Percentiles rank a stretch among this genome's conserved stretches.
These are phyloP conservation scores for Arthrinium phaeospermum DNA, from an alignment of 2,329 filamentous ascomycete species.

Conservation along the genomic window DNA sequence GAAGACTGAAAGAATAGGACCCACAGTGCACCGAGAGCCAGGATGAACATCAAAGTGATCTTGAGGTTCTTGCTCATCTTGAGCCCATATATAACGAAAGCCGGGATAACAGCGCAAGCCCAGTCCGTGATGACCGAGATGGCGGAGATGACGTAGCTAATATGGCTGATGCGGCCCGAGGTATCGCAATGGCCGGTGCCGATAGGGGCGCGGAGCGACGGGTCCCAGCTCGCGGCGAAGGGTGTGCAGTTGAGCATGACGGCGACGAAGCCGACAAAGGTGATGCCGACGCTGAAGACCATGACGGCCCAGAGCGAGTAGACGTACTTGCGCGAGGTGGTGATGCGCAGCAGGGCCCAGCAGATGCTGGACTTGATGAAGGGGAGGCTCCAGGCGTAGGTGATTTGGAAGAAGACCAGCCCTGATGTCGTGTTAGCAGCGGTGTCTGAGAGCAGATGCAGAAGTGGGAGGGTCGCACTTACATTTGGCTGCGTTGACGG, in stretches of 20 bases:
- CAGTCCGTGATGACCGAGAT: constrained; percentile 25
- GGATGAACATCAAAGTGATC: background rate
- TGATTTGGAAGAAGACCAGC: constrained; percentile 24
- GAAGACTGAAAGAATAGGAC: constrained; percentile 25
- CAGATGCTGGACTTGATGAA: constrained; percentile 31
- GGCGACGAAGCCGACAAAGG: constrained; percentile 21
- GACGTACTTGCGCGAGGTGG: constrained; percentile 25
- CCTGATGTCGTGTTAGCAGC: constrained; percentile 7
- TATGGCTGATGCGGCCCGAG: background rate
- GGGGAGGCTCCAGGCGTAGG: constrained; percentile 25
- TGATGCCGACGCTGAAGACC: constrained; percentile 23
- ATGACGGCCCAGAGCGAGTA: constrained; percentile 29
- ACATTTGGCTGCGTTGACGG: background rate
- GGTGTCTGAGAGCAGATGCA: no score
- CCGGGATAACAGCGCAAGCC: background rate
- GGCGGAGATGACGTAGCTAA: constrained; percentile 23
- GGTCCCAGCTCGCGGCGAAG: constrained; percentile 26
- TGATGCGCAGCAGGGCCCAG: constrained; percentile 28
- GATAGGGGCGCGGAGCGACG: background rate
- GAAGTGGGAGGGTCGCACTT: background rate
- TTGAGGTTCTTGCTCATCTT: background rate
- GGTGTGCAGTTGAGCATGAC: constrained; percentile 26
- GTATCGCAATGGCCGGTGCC: constrained; percentile 18
- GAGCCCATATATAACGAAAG: background rate
- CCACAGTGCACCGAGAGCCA: constrained; percentile 20